Conservation (phyloP, 2,329 filamentous ascomycete species). For the Penicillium polonicum region DNA sequence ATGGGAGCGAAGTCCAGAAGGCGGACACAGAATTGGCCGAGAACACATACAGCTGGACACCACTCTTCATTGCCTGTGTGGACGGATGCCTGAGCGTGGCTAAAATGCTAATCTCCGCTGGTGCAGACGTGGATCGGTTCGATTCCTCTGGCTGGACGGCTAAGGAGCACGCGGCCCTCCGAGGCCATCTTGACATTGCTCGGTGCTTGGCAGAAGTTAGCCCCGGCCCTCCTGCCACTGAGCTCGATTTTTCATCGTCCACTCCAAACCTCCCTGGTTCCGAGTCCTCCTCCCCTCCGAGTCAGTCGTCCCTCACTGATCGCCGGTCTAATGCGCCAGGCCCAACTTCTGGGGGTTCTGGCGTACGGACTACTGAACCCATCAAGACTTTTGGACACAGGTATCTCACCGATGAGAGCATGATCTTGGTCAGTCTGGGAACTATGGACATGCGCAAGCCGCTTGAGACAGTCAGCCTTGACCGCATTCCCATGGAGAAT, state of each 20-base stretch:
- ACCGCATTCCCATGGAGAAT: constrained; percentile 80
- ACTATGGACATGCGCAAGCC: constrained; percentile 91
- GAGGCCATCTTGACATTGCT: constrained; percentile 83
- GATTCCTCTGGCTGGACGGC: constrained; percentile 94
- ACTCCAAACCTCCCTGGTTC: constrained; percentile 34
- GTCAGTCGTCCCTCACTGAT: constrained; percentile 43
- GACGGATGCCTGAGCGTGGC: constrained; percentile 78
- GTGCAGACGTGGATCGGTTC: constrained; percentile 68
- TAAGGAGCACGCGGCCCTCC: constrained; percentile 84
- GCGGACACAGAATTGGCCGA: constrained; percentile 75
- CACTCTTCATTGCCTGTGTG: constrained; percentile 88
- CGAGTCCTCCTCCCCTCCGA: constrained; percentile 36
- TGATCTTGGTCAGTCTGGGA: constrained; percentile 88
- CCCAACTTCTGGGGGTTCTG: constrained; percentile 37
- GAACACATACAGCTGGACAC: constrained; percentile 87
- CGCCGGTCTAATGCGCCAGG: constrained; percentile 40
- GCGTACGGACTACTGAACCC: constrained; percentile 60
- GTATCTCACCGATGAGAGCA: constrained; percentile 83
- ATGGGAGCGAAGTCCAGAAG: constrained; percentile 68
- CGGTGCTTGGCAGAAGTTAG: constrained; percentile 61
- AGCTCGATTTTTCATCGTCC: constrained; percentile 27
- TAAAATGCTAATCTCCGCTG: constrained; percentile 72
- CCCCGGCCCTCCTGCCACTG: constrained; percentile 42
- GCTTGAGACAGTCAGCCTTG: constrained; percentile 76
- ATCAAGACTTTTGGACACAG: constrained; percentile 95